Conservation (phyloP, 176 grass and related monocot species). For the Oryza officinalis region DNA sequence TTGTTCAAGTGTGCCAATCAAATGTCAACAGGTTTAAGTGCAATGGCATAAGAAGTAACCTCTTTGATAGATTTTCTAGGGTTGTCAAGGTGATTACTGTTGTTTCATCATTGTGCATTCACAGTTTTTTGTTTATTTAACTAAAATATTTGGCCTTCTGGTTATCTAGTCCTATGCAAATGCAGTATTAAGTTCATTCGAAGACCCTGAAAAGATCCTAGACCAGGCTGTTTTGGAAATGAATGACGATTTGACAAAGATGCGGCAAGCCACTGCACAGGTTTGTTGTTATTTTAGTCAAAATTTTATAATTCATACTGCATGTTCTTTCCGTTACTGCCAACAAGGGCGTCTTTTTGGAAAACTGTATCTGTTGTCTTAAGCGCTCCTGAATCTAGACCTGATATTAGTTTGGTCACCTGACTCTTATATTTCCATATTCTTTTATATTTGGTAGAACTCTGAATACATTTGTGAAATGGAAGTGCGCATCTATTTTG, state of each 20-base stretch:
- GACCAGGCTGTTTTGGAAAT: slow-evolving; percentile 97
- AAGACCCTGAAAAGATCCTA: slow-evolving; percentile 99
- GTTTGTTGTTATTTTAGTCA: slow-evolving; percentile 43
- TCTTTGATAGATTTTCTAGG: slow-evolving; percentile 88
- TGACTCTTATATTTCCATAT: neutral
- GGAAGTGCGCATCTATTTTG: neutral
- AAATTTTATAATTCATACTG: neutral
- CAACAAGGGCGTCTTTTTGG: neutral
- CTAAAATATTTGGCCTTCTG: slow-evolving; percentile 17
- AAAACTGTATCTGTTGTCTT: neutral
- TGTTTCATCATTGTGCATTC: slow-evolving; percentile 4
- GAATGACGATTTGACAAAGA: slow-evolving; percentile 98
- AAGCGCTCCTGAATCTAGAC: neutral
- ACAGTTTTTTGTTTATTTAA: slow-evolving; percentile 15
- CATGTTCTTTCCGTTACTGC: neutral
- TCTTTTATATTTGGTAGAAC: slow-evolving; percentile 9
- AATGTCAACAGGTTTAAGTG: slow-evolving; percentile 70
- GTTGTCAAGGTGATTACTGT: slow-evolving; percentile 69
- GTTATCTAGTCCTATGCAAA: slow-evolving; percentile 89
- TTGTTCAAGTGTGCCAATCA: slow-evolving; percentile 44
- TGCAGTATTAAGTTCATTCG: slow-evolving; percentile 82
- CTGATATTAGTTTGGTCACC: neutral
- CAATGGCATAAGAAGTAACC: slow-evolving; percentile 74
- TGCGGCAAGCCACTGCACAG: slow-evolving; percentile 99
- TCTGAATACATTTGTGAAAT: neutral